Base-by-base conservation (phyloP, 2,329 filamentous ascomycete genomes). In the Epichloe uncinata region DNA sequence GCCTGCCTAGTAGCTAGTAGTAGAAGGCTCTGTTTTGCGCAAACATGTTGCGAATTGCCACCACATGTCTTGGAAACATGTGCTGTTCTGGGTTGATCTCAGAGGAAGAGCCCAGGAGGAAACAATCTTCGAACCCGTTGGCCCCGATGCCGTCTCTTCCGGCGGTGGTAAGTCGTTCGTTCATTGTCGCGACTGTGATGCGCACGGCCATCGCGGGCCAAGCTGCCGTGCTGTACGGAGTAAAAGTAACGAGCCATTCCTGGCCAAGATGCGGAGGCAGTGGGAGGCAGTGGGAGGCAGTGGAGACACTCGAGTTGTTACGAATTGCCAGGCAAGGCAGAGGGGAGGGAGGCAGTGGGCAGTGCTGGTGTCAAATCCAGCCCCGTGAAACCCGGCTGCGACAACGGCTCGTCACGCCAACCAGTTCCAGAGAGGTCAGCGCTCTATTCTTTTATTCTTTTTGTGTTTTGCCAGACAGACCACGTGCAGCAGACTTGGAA, bases 341-440 rank as follows among this genome's bases (percentile, higher is more conserved):
- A n/a, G n/a, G n/a, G n/a, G n/a, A n/a, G n/a, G n/a, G n/a, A n/a
- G n/a, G 18, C 18, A 18, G 22, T 9, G 26, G 26, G 26, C 26
- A 11, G 9, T 13, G 22, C 26, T 16, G 22, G 34, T 49, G 45
- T 54, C 48, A 45, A 33, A 45, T 38, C 22, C 13, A 45, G 13
- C 37, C 33, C 36, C 16, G 45, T 54, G 50, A 54, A 54, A 54
- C 52, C 12, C 35, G 20, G 22, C 44, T 53, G 50, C 40, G 37
- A 52, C 50, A 42, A 42, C 41, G n/a, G 30, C n/a, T 43, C 42
- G 52, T 54, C 52, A 45, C 50, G 52, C 42, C 37, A 35, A 35
- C 26, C 40, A 11, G 26, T 4, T 30, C 26, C 8, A 30, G 26
- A 30, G 8, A 30, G 8, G 8, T 9, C 26, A 9, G 26, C 8